Conservation (phyloP, 495 filamentous ascomycete species). For the Aspergillus biplanus region DNA sequence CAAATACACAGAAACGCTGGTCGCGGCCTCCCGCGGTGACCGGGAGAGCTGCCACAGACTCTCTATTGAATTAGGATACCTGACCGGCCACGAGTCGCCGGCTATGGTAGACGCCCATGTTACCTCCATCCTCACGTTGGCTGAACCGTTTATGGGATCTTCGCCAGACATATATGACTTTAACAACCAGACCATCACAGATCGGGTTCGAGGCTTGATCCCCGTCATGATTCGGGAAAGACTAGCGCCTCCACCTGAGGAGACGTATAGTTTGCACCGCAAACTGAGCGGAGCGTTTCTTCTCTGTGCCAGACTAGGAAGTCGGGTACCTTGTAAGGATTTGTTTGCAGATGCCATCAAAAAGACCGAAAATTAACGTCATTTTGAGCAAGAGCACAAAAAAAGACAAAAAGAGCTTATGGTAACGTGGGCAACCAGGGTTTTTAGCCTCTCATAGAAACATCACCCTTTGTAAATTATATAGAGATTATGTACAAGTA, state of each 20-base stretch:
- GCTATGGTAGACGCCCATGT: conserved; percentile 89
- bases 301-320: conserved; percentile 85
- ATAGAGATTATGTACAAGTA: conserved; percentile 5
- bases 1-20: conserved; percentile 75
- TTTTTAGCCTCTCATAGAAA: not conserved
- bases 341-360: conserved; percentile 73
- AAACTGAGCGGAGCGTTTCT: conserved; percentile 96
- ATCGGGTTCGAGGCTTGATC: conserved; percentile 82
- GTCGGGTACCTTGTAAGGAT: conserved; percentile 76
- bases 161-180: conserved; percentile 92
- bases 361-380: conserved; percentile 42
- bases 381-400: not conserved
- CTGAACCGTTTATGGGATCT: conserved; percentile 79
- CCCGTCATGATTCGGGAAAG: conserved; percentile 91
- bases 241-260: conserved; percentile 89
- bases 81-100: conserved; percentile 83
- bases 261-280: conserved; percentile 94
- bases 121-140: conserved; percentile 79
- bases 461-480: conserved; percentile 8
- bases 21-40: conserved; percentile 75
- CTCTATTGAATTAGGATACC: conserved; percentile 83
- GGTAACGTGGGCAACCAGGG: not conserved
- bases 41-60: conserved; percentile 62
- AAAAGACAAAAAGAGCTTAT: not conserved
- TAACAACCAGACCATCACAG: conserved; percentile 90